Evolutionary conservation across 805 yeast genomes (phyloP), one percentile per base, ranked within the genome.

Genomic region (Yamadazyma scolyti): DNA sequence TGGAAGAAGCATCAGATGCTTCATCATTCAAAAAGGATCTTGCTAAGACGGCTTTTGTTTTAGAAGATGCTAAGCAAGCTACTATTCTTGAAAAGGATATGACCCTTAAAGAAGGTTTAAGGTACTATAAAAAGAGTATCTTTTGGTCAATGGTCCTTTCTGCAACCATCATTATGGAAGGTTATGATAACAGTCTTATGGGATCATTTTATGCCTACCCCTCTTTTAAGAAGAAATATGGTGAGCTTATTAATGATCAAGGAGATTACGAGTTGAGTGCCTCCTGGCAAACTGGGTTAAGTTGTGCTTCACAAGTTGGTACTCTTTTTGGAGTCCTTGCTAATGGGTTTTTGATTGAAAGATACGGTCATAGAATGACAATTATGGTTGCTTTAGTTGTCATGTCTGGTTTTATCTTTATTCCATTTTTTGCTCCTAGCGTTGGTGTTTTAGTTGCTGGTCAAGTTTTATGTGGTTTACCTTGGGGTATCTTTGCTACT

Each of bases 101-200:
- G 18, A 40, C 42, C 4, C 31, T 46, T 6, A 12, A 37, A 29
- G 55, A 65, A 29, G 68, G 64, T 25, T 23, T 65, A 10, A 54
- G 46, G 35, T 51, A 52, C 10, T 65, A 64, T 42, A 68, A 67
- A 15, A 50, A 45, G 27, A 65, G 68, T 3, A 49, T 50, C 4
- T 37, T 55, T 38, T 71, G 76, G 77, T 64, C 74, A 3, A 37
- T 66, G 14, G 46, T 68, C 24, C 49, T 71, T 28, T 56, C 71
- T 5, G 42, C 67, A 6, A 65, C 65, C 17, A 48, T 66, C 43
- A 45, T 61, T 30, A 61, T 61, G 66, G 67, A 61, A 40, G 67
- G 66, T 28, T 61, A 59, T 42, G 67, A 61, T 36, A 40, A 47
- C 9, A 28, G 10, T 30, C 47, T 71, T 30, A 46, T 67, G 47